Conservation (phyloP, 108 stramenopile species). For the Parietichytrium sp. region DNA sequence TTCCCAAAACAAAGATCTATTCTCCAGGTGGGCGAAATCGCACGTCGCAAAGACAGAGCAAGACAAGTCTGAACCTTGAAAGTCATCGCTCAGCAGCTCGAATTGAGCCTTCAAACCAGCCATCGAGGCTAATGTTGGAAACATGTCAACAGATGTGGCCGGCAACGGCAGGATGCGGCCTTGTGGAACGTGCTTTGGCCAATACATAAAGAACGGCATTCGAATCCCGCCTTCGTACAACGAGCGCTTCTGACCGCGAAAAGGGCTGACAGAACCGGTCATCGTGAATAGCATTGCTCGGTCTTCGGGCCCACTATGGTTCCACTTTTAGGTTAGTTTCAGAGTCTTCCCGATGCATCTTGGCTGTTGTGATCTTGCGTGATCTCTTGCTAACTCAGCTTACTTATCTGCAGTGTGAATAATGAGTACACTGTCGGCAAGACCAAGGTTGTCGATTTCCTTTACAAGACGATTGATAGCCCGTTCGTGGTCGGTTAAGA, state of each 20-base stretch:
- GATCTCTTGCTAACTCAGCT: no score
- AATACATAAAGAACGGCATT: background rate
- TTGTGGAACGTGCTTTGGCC: conserved; percentile 6
- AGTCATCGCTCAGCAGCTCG: background rate
- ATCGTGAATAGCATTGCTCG: conserved; percentile 4
- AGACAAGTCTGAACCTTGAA: background rate
- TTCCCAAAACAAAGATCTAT: background rate
- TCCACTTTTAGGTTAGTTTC: no score
- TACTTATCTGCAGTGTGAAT: conserved; percentile 32
- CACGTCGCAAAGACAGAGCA: background rate
- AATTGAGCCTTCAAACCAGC: background rate
- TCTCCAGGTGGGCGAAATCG: background rate
- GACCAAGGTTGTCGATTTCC: background rate
- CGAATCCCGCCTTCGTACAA: conserved; percentile 3
- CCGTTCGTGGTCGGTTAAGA: background rate
- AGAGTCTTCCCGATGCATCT: no score
- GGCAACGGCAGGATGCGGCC: conserved; percentile 15
- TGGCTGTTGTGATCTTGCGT: no score
- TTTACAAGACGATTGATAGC: background rate
- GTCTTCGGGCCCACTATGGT: background rate
- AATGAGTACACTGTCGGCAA: background rate
- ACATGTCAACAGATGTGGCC: conserved; percentile 13
- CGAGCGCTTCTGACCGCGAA: background rate
- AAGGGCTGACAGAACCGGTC: background rate
- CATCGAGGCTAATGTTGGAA: background rate